A percentile compares a stretch with the other conserved stretches of the same genome.
Conservation (phyloP, 768 basidiomycete species). For the Cystofilobasidium macerans region DNA sequence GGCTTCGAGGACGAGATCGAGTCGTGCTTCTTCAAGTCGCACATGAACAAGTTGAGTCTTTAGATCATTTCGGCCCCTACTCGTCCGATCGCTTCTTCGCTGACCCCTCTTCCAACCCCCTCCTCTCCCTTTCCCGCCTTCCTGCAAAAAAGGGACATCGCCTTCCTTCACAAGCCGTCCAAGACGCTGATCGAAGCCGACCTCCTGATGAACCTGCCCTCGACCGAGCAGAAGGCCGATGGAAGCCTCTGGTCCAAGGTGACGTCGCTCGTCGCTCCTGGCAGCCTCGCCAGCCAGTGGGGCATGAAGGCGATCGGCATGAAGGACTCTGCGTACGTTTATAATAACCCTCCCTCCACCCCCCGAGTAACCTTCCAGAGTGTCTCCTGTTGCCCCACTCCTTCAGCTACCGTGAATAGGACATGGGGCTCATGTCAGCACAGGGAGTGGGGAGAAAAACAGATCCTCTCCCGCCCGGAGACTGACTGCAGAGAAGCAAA, state of each 20-base stretch:
- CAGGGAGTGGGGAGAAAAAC: no score
- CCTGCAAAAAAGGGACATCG: slow-evolving; percentile 61
- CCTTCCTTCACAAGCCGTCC: slow-evolving; percentile 62
- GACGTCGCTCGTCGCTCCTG: background rate
- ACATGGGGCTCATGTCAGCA: no score
- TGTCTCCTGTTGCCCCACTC: no score
- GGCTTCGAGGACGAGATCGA: slow-evolving; percentile 56
- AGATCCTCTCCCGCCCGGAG: no score
- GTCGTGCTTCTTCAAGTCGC: slow-evolving; percentile 19
- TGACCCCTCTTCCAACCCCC: background rate
- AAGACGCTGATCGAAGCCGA: slow-evolving; percentile 71
- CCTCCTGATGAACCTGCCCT: slow-evolving; percentile 68
- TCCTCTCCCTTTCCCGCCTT: background rate
- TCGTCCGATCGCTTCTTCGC: background rate
- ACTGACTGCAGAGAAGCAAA: no score
- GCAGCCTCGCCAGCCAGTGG: background rate
- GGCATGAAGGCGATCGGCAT: background rate
- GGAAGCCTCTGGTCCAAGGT: background rate
- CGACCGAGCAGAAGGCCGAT: background rate
- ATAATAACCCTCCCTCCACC: background rate
- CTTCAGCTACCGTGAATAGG: no score
- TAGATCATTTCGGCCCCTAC: slow-evolving; percentile 7
- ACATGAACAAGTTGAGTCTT: no score
- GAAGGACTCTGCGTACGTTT: slow-evolving; percentile 36
- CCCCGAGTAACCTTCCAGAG: background rate